A percentile compares a stretch with the other conserved stretches of the same genome.
Conservation (phyloP, 164 flowering plant species). For the Vitis amurensis region DNA sequence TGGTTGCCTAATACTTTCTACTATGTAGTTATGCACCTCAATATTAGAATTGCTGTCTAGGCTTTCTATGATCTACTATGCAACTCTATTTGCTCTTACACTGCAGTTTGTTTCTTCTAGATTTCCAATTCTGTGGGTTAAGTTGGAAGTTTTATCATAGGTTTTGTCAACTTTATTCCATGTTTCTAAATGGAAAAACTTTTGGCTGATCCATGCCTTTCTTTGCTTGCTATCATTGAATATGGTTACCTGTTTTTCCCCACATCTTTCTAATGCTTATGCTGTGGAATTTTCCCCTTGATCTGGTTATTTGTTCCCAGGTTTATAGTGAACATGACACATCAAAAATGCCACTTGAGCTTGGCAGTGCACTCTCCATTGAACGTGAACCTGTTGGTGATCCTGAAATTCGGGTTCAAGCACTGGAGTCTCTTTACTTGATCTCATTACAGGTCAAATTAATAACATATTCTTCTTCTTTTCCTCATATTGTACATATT, state of each 20-base stretch:
- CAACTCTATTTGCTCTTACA: background rate
- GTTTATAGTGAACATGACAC: constrained; percentile 69
- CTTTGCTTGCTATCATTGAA: background rate
- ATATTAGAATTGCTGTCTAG: background rate
- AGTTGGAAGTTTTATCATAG: background rate
- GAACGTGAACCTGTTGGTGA: constrained; percentile 82
- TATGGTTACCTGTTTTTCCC: background rate
- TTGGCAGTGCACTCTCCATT: constrained; percentile 75
- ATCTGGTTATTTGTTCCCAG: constrained; percentile 34
- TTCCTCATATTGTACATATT: background rate
- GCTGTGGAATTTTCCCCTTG: background rate
- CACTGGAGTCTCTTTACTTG: constrained; percentile 83
- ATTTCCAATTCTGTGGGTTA: background rate
- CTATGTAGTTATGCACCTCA: too few relatives aligned
- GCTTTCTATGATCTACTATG: background rate
- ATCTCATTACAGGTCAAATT: constrained; percentile 67
- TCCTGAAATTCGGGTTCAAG: constrained; percentile 82
- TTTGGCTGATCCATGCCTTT: background rate
- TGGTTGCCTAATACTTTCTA: too few relatives aligned
- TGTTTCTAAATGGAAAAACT: background rate
- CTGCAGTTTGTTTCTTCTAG: background rate
- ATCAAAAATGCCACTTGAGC: constrained; percentile 93
- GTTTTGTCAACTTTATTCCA: background rate
- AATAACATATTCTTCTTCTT: background rate
- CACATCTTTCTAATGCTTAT: too few relatives aligned